Base-by-base conservation (phyloP, 1,284 basidiomycete genomes). In the Ceratobasidium sp. region DNA sequence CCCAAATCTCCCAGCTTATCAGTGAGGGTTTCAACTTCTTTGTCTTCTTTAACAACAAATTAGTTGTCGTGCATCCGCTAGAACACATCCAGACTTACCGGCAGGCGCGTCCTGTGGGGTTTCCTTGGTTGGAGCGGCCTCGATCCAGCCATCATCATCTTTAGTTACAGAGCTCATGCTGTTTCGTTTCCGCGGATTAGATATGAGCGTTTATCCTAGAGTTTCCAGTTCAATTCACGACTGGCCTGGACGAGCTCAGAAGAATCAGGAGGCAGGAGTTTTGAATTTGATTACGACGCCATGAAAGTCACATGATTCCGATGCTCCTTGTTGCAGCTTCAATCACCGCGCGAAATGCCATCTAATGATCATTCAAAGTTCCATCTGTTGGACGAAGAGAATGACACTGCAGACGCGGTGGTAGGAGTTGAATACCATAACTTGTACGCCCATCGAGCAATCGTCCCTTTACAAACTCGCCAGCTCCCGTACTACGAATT, bases 161-260 rank as follows among this genome's bases (percentile, higher is more conserved):
- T 74, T 74, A n/a, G 57, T 30, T 16, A 73, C 44, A 18, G 74
- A 9, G 28, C 66, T 69, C 66, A 69, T 69, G n/a, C n/a, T n/a
- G n/a, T n/a, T n/a, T n/a, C n/a, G n/a, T n/a, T n/a, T n/a, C n/a
- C n/a, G n/a, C n/a, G n/a, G n/a, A n/a, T n/a, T n/a, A n/a, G n/a
- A n/a, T n/a, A n/a, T n/a, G n/a, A n/a, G n/a, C n/a, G n/a, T n/a
- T n/a, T n/a, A n/a, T n/a, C n/a, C n/a, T n/a, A n/a, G n/a, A n/a
- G n/a, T n/a, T n/a, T n/a, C n/a, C n/a, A n/a, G n/a, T n/a, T n/a
- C n/a, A n/a, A n/a, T n/a, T n/a, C n/a, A n/a, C n/a, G n/a, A n/a
- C n/a, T n/a, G n/a, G n/a, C n/a, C n/a, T n/a, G n/a, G n/a, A n/a
- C n/a, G n/a, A n/a, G n/a, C n/a, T n/a, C n/a, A n/a, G n/a, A n/a